phyloP scores from a whole-genome alignment of 441 rosid genomes.

The Euphorbia celastroides region DNA sequence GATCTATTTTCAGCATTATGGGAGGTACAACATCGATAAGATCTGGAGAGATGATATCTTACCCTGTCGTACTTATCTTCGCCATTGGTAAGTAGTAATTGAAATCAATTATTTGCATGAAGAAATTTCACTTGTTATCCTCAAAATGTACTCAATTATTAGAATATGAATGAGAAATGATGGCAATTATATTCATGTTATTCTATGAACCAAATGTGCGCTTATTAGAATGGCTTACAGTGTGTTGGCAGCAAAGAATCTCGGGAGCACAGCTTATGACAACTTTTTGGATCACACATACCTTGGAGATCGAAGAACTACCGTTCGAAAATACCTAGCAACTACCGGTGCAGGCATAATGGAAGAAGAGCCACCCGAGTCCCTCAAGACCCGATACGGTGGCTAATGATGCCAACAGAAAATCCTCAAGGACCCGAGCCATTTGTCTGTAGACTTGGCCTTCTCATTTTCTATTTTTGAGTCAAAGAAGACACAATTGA shows the following conservation, averaged over 20 bases:
- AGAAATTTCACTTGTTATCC: background rate
- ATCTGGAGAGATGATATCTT: slow-evolving; percentile 86
- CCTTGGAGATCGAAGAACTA: slow-evolving; percentile 68
- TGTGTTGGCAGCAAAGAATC: slow-evolving; percentile 83
- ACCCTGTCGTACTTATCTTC: slow-evolving; percentile 86
- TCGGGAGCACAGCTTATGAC: slow-evolving; percentile 51
- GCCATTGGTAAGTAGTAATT: slow-evolving; percentile 61
- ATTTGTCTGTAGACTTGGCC: background rate
- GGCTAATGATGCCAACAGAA: slow-evolving; percentile 40
- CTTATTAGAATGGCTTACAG: slow-evolving; percentile 31
- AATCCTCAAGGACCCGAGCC: slow-evolving; percentile 1
- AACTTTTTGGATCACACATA: slow-evolving; percentile 84
- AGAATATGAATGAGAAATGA: background rate
- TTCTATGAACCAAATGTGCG: too few species aligned
- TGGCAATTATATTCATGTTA: too few species aligned
- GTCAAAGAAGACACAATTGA: background rate
- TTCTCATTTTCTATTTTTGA: background rate
- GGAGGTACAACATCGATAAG: slow-evolving; percentile 59
- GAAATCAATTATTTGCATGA: background rate
- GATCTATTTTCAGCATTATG: slow-evolving; percentile 59
- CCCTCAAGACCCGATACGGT: slow-evolving; percentile 71
- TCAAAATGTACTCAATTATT: too few species aligned
- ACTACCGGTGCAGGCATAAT: slow-evolving; percentile 73
- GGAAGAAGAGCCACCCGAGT: slow-evolving; percentile 85
- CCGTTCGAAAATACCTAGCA: slow-evolving; percentile 56